phyloP scores from a whole-genome alignment of 371 early-diverging fungal genomes.

The Lichtheimia hyalospora region DNA sequence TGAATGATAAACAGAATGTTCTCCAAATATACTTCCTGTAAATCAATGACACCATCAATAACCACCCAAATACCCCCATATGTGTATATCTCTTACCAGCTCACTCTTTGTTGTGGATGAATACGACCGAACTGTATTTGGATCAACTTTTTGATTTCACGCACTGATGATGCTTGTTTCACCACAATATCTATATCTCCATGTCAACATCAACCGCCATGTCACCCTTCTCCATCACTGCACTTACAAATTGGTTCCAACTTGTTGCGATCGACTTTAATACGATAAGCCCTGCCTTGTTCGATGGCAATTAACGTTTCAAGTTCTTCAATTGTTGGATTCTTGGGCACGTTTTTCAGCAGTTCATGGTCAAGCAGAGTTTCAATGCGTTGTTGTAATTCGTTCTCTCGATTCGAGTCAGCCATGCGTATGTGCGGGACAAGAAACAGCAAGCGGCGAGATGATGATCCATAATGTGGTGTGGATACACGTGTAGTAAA shows the following conservation, averaged over 20 bases:
- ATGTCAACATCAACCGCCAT: not conserved
- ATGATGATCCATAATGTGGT: too few relatives aligned
- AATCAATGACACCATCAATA: not conserved
- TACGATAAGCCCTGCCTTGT: constrained; percentile 34
- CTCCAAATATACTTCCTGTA: constrained; percentile 46
- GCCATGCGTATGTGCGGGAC: too few relatives aligned
- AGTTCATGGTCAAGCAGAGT: constrained; percentile 20
- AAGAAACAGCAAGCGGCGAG: too few relatives aligned
- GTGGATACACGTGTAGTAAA: too few relatives aligned
- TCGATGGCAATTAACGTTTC: constrained; percentile 39
- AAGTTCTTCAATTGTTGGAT: constrained; percentile 25
- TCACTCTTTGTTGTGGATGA: not conserved
- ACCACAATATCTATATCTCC: constrained; percentile 30
- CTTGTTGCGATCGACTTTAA: constrained; percentile 28
- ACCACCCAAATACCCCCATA: constrained; percentile 11
- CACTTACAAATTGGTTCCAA: constrained; percentile 31
- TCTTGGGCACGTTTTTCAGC: constrained; percentile 16
- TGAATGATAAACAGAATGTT: constrained; percentile 28
- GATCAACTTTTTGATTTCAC: constrained; percentile 34
- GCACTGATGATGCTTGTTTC: constrained; percentile 29
- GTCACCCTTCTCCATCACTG: not conserved
- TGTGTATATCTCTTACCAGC: constrained; percentile 11
- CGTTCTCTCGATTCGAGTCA: too few relatives aligned
- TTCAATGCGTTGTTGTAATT: too few relatives aligned
- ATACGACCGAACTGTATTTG: constrained; percentile 15